Evolutionary conservation across 306 rosid genomes (phyloP).

Genomic region (Inga oerstediana): DNA sequence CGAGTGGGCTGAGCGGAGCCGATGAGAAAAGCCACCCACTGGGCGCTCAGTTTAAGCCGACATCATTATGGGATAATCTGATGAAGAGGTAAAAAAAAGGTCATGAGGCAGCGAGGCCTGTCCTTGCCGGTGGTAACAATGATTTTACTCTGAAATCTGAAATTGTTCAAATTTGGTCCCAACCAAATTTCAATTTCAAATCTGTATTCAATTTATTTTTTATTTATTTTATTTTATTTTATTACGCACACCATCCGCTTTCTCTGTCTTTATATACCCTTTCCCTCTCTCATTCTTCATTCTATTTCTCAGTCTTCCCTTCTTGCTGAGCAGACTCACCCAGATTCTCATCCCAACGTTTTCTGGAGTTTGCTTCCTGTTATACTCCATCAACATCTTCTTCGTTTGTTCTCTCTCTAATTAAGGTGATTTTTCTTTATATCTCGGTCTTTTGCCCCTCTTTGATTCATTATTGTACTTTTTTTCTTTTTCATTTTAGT

Average conservation of each 20-base stretch:
- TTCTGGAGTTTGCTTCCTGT: constrained; percentile 1
- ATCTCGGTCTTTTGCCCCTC: neutral
- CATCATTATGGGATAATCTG: neutral
- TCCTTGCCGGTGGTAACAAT: constrained; percentile 50
- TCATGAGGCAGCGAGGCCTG: constrained; percentile 26
- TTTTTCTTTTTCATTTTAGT: neutral
- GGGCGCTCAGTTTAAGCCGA: neutral
- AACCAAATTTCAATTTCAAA: constrained; percentile 33
- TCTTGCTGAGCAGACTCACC: neutral
- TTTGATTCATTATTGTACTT: neutral
- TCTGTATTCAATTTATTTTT: neutral
- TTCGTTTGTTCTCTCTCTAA: neutral
- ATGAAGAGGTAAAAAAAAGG: constrained; percentile 8
- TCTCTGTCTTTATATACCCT: constrained; percentile 8
- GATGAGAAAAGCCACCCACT: neutral
- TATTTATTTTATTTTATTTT: neutral
- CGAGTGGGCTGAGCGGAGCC: neutral
- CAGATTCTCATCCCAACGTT: neutral
- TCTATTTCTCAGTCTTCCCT: neutral
- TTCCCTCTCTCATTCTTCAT: neutral
- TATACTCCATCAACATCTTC: constrained; percentile 7
- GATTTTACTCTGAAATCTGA: constrained; percentile 12
- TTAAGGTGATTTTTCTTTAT: constrained; percentile 18
- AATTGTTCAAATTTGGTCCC: constrained; percentile 20
- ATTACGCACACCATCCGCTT: constrained; percentile 2